Evolutionary conservation across 257 asterid genomes (phyloP).

Genomic region (Salvia splendens): DNA sequence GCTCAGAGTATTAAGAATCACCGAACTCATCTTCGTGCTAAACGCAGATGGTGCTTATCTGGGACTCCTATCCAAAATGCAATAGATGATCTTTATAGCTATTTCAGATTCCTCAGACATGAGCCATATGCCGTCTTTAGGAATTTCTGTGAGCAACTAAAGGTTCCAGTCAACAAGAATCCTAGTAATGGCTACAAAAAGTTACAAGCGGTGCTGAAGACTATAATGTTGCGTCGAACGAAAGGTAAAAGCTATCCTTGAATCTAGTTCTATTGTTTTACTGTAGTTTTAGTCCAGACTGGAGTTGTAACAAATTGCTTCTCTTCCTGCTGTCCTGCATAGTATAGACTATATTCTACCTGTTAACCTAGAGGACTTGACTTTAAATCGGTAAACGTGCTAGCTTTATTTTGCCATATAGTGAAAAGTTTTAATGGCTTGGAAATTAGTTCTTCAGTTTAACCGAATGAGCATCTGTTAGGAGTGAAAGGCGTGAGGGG

Average conservation of each 20-base stretch:
- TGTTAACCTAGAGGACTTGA: background rate
- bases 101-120: slow-evolving; percentile 91
- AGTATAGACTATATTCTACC: background rate
- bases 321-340: background rate
- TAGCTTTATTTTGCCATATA: slow-evolving; percentile 1
- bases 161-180: slow-evolving; percentile 76
- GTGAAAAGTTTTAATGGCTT: too few species aligned
- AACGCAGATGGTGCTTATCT: slow-evolving; percentile 97
- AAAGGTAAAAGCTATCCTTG: slow-evolving; percentile 53
- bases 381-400: background rate
- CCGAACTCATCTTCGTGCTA: slow-evolving; percentile 95
- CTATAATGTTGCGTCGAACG: slow-evolving; percentile 95
- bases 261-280: slow-evolving; percentile 4
- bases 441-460: slow-evolving; percentile 8
- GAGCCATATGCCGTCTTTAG: slow-evolving; percentile 83
- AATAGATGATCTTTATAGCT: slow-evolving; percentile 92
- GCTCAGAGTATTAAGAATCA: slow-evolving; percentile 98
- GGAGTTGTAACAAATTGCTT: slow-evolving; percentile 14
- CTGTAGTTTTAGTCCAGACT: slow-evolving; percentile 17
- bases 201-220: slow-evolving; percentile 89
- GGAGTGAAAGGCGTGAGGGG: too few species aligned
- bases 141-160: slow-evolving; percentile 69
- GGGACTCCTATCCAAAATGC: slow-evolving; percentile 99
- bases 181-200: slow-evolving; percentile 81
- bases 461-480: slow-evolving; percentile 17